These are phyloP conservation scores for Kwoniella heveanensis DNA, from an alignment of 768 basidiomycete genomes.

Conservation along the genomic window DNA sequence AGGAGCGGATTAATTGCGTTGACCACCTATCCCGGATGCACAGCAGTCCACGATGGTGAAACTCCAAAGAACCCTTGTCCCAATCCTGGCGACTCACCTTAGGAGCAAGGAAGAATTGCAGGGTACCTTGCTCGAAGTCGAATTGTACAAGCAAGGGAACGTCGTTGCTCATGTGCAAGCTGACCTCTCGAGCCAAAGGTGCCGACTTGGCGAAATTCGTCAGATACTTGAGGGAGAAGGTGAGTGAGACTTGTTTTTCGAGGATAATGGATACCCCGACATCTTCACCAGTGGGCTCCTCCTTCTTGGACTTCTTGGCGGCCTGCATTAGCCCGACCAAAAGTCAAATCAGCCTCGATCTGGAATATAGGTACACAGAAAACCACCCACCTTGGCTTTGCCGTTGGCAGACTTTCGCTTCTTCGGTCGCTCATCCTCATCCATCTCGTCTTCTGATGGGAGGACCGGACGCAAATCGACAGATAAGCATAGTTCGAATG, in stretches of 20 bases:
- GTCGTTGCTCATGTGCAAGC: slow-evolving; percentile 87
- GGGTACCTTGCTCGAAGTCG: slow-evolving; percentile 81
- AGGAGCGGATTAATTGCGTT: too few relatives aligned
- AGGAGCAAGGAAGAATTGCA: slow-evolving; percentile 93
- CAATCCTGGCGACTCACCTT: slow-evolving; percentile 66
- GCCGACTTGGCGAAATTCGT: slow-evolving; percentile 93
- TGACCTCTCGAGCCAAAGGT: slow-evolving; percentile 69
- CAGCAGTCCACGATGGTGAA: too few relatives aligned
- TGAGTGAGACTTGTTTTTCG: slow-evolving; percentile 84
- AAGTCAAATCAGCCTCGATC: not conserved
- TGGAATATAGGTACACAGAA: not conserved
- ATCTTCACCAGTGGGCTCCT: slow-evolving; percentile 33
- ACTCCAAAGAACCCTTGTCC: too few relatives aligned
- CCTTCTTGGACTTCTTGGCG: slow-evolving; percentile 49
- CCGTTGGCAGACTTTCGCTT: slow-evolving; percentile 53
- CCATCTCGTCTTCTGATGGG: slow-evolving; percentile 54
- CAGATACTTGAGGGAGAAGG: slow-evolving; percentile 95
- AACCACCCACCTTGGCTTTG: slow-evolving; percentile 44
- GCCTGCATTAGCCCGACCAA: slow-evolving; percentile 13
- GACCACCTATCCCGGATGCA: too few relatives aligned
- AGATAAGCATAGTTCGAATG: too few relatives aligned
- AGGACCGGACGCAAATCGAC: too few relatives aligned
- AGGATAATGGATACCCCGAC: slow-evolving; percentile 72
- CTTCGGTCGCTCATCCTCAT: slow-evolving; percentile 54
- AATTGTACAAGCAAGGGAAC: slow-evolving; percentile 87